A percentile compares a stretch with the other conserved stretches of the same genome.
Evolutionary conservation across 202 grass and related monocot species (phyloP).

Genomic region (Dendrocalamus latiflorus): DNA sequence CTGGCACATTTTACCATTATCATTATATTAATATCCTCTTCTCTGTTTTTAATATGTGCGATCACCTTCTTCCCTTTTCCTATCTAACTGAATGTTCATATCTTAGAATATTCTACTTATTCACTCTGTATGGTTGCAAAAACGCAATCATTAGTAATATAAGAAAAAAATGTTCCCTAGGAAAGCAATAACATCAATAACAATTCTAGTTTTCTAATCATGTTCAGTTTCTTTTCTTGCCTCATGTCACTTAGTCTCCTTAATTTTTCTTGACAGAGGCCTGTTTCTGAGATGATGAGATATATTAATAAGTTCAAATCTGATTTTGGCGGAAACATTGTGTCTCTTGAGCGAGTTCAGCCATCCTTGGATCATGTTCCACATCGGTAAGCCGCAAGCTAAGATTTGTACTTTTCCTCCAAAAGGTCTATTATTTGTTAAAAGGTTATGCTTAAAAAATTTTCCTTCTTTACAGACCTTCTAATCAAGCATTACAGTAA

Average conservation of each 20-base stretch:
- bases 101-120: background rate
- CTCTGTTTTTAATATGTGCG: background rate
- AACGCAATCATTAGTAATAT: background rate
- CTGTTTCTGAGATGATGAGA: constrained; percentile 82
- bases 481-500: background rate
- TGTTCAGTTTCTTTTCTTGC: background rate
- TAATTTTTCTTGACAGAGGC: constrained; percentile 51
- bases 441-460: background rate
- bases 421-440: background rate
- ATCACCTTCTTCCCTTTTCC: background rate
- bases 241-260: background rate
- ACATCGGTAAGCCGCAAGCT: constrained; percentile 61
- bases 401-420: background rate
- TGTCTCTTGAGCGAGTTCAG: constrained; percentile 83
- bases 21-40: constrained; percentile 7
- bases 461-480: background rate
- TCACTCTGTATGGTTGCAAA: background rate
- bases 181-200: background rate
- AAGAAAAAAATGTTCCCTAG: background rate
- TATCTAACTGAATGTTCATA: background rate
- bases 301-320: constrained; percentile 98
- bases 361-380: constrained; percentile 91
- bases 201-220: background rate
- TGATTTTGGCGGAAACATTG: constrained; percentile 84
- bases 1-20: background rate